Percentiles rank a stretch among this genome's conserved stretches.
Conservation (phyloP, 208 protist species). For the Strigomonas culicis region DNA sequence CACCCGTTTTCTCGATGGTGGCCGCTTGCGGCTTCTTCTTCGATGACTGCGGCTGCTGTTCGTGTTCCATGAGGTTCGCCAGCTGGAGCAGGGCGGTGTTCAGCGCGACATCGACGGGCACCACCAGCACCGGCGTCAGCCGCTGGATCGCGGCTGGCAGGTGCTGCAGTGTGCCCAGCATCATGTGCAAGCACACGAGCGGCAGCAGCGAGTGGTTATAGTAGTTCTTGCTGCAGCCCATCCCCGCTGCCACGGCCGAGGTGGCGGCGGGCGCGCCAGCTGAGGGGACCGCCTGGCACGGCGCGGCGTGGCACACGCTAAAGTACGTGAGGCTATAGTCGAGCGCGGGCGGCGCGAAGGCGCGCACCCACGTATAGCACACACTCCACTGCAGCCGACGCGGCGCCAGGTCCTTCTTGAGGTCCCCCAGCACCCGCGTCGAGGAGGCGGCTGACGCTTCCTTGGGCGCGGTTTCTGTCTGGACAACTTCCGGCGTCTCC, state of each 20-base stretch:
- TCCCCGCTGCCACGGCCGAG: too few species aligned
- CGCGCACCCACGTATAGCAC: conserved; percentile 18
- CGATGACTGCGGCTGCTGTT: conserved; percentile 4
- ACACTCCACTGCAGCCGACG: conserved; percentile 5
- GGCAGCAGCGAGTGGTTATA: conserved; percentile 9
- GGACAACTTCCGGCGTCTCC: too few species aligned
- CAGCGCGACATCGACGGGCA: conserved; percentile 62
- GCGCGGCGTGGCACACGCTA: too few species aligned
- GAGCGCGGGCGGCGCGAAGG: conserved; percentile 31
- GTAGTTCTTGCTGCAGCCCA: too few species aligned
- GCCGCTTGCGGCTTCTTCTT: neutral
- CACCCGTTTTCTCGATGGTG: too few species aligned
- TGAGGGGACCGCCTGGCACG: too few species aligned
- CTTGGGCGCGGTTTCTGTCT: too few species aligned
- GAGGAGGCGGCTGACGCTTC: too few species aligned
- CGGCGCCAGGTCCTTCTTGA: neutral
- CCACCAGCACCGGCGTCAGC: conserved; percentile 26
- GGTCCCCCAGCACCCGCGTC: too few species aligned
- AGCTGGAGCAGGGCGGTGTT: conserved; percentile 39
- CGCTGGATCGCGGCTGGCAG: conserved; percentile 44
- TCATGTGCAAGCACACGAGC: conserved; percentile 35
- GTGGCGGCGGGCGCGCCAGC: too few species aligned
- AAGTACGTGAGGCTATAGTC: conserved; percentile 40
- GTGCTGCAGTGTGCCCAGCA: conserved; percentile 54
- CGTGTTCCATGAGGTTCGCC: too few species aligned